Conservation (phyloP, 1,139 yeast species). For the Debaryomyces singareniensis region DNA sequence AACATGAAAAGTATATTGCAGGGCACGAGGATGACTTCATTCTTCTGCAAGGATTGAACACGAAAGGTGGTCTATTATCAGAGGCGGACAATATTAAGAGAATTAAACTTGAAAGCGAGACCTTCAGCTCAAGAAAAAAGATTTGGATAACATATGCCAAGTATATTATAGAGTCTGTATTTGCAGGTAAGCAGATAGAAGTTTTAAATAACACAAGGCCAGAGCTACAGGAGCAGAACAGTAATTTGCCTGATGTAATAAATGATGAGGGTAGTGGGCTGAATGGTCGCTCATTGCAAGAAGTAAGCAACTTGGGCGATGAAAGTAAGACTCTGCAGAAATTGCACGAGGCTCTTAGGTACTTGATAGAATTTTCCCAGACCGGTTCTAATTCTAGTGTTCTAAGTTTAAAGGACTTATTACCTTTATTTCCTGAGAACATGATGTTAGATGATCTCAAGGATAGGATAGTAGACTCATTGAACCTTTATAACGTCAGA, state of each 20-base stretch:
- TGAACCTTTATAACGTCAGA: conserved; percentile 64
- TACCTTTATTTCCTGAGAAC: conserved; percentile 81
- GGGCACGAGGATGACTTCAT: too few relatives aligned
- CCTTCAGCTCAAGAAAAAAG: conserved; percentile 49
- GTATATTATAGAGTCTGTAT: conserved; percentile 43
- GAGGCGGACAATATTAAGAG: conserved; percentile 2
- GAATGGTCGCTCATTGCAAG: neutral
- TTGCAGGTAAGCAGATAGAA: conserved; percentile 19
- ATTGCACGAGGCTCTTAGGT: conserved; percentile 18
- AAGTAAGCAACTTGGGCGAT: neutral
- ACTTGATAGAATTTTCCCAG: conserved; percentile 21
- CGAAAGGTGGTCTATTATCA: neutral
- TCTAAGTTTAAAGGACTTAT: conserved; percentile 69
- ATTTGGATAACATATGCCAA: conserved; percentile 71
- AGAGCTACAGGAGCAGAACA: neutral
- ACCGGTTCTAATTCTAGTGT: conserved; percentile 13
- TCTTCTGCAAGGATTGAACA: too few relatives aligned
- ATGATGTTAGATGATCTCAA: conserved; percentile 78
- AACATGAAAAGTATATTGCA: conserved; percentile 24
- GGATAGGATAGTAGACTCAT: conserved; percentile 71
- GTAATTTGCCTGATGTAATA: neutral
- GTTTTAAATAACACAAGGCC: conserved; percentile 11
- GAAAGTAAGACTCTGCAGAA: conserved; percentile 4
- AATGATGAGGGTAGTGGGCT: conserved; percentile 1
- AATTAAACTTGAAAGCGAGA: conserved; percentile 22